These are phyloP conservation scores for Rhodotorula sphaerocarpa DNA, from an alignment of 768 basidiomycete genomes.

Conservation along the genomic window DNA sequence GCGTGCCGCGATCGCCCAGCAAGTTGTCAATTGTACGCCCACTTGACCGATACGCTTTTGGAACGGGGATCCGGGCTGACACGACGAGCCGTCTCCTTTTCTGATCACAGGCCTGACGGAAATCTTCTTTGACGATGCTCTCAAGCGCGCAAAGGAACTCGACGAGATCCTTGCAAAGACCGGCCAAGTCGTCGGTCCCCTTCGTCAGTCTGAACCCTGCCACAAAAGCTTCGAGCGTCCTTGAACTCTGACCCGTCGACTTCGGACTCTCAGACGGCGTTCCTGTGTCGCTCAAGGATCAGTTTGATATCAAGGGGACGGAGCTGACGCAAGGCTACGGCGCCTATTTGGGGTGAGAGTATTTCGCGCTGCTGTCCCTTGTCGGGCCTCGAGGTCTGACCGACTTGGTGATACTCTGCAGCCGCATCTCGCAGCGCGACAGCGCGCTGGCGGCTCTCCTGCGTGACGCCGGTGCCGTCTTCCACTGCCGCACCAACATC, in stretches of 20 bases:
- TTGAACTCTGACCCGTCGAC: not conserved
- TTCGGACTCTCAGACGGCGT: slow-evolving; percentile 38
- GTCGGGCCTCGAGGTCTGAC: too few relatives aligned
- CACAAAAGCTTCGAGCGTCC: not conserved
- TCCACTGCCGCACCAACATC: slow-evolving; percentile 33
- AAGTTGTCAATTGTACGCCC: slow-evolving; percentile 2
- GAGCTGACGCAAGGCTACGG: slow-evolving; percentile 10
- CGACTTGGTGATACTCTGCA: too few relatives aligned
- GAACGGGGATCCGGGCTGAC: too few relatives aligned
- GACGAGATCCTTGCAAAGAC: slow-evolving; percentile 58
- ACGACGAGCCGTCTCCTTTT: not conserved
- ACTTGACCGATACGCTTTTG: not conserved
- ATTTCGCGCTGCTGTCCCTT: too few relatives aligned
- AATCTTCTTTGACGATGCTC: slow-evolving; percentile 54
- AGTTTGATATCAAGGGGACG: slow-evolving; percentile 41
- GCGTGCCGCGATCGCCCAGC: not conserved
- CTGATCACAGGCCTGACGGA: slow-evolving; percentile 1
- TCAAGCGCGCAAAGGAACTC: slow-evolving; percentile 57
- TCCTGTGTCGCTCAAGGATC: slow-evolving; percentile 44
- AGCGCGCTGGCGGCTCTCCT: slow-evolving; percentile 24
- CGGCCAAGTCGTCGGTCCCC: slow-evolving; percentile 59
- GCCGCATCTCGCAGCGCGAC: slow-evolving; percentile 16
- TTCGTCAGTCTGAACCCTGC: slow-evolving; percentile 7
- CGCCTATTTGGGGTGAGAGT: too few relatives aligned
- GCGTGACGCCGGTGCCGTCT: slow-evolving; percentile 19